Base-by-base conservation (phyloP, 257 asterid genomes). In the Solanum rostratum region DNA sequence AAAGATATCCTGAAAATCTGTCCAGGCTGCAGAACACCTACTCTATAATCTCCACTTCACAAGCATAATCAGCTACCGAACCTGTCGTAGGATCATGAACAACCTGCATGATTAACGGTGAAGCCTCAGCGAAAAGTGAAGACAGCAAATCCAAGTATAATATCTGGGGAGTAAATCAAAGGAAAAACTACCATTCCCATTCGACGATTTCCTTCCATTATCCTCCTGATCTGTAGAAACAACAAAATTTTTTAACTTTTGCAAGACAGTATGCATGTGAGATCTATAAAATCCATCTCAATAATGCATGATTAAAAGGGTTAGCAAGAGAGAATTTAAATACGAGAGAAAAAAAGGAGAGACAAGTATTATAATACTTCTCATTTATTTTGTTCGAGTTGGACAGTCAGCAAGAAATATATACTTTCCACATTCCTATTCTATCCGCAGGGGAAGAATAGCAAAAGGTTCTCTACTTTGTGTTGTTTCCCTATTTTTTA, bases 41-140 rank as follows among this genome's bases (percentile, higher is more conserved):
- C 99, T 95, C 99, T 70, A 93, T 94, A 52, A 97, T 95, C 91
- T 97, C 99, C 92, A 93, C 99, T 91, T 97, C 99, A 88, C 99
- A 94, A 39, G 94, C 99, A 90, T 90, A 90, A 85, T 95, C 99
- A 88, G 98, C 98, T 74, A 95, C 85, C 39, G 89, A 89, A 83
- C 97, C 98, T 9, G 99, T 91, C 55, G 92, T 81, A 43, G 94
- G 87, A 91, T 95, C 98, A 85, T 86, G 83, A 63, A 90, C 88
- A 87, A 88, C 98, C 99, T 97, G 82, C 89, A 90, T 78, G 86
- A 88, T 57, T 81, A 63, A 84, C n/a, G 53, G 39, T 81, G 86
- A 86, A 45, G 73, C 84, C 84, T 83, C 63, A 87, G 65, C 83
- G 74, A 84, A 83, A 79, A 79, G 71, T 45, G 27, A 65, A 78